Conservation (phyloP, 1,284 basidiomycete genomes). For the Ganoderma resinaceum region DNA sequence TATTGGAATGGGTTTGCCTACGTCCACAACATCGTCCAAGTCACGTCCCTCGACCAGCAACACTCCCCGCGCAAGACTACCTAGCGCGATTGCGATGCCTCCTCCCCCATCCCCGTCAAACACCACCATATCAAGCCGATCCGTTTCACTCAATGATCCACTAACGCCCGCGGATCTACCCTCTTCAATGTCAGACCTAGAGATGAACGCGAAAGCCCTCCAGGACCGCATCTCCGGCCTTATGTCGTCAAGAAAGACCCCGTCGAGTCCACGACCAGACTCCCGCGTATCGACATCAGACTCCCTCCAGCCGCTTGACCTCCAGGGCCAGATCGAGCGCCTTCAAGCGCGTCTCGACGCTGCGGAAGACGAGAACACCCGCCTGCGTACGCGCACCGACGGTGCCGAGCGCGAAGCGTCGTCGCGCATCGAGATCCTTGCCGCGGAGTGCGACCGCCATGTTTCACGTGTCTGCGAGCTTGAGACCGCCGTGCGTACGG, state of each 20-base stretch:
- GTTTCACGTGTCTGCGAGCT: conserved; percentile 49
- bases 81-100: conserved; percentile 81
- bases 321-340: conserved; percentile 47
- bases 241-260: conserved; percentile 41
- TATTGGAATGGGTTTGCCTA: conserved; percentile 48
- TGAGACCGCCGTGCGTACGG: conserved; percentile 54
- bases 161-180: conserved; percentile 27
- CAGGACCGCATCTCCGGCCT: conserved; percentile 60
- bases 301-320: conserved; percentile 35
- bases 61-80: conserved; percentile 68
- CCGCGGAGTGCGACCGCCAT: conserved; percentile 57
- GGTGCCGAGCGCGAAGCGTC: conserved; percentile 37
- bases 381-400: conserved; percentile 35
- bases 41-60: conserved; percentile 51
- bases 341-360: conserved; percentile 60
- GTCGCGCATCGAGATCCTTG: conserved; percentile 41
- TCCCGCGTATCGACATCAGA: conserved; percentile 36
- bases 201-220: conserved; percentile 45
- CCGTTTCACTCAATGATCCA: conserved; percentile 45
- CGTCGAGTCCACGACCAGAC: conserved; percentile 39
- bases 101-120: conserved; percentile 70
- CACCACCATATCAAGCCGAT: conserved; percentile 35
- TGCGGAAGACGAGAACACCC: conserved; percentile 59
- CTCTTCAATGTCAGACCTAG: conserved; percentile 42
- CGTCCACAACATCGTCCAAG: conserved; percentile 49